Evolutionary conservation across 2,329 filamentous ascomycete species (phyloP).

Genomic region (Metarhizium rileyi): DNA sequence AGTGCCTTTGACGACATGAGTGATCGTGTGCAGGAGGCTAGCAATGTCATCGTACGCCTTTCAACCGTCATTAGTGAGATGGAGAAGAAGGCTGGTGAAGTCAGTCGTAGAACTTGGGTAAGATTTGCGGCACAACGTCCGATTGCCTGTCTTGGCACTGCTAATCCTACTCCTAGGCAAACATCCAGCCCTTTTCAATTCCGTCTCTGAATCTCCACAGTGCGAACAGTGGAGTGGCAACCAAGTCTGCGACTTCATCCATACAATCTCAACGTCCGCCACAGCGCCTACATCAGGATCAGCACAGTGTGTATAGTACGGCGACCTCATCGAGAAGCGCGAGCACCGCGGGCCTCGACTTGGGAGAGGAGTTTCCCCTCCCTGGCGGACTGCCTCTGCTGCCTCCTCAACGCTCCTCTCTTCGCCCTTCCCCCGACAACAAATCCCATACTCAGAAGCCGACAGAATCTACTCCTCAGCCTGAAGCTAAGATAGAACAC

Average conservation of each 20-base stretch:
- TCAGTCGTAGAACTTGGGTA: slow-evolving; percentile 70
- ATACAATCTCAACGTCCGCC: slow-evolving; percentile 1
- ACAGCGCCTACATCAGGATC: not conserved
- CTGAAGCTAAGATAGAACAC: not conserved
- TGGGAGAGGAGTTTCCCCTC: slow-evolving; percentile 14
- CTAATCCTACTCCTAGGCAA: slow-evolving; percentile 7
- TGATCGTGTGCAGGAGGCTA: slow-evolving; percentile 60
- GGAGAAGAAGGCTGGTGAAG: slow-evolving; percentile 72
- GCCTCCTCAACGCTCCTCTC: slow-evolving; percentile 8
- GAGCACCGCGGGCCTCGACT: slow-evolving; percentile 9
- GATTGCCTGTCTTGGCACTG: too few relatives aligned
- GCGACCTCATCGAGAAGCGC: slow-evolving; percentile 7
- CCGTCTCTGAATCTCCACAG: slow-evolving; percentile 5
- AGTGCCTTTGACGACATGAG: slow-evolving; percentile 70
- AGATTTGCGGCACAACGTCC: too few relatives aligned
- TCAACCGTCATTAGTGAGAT: slow-evolving; percentile 75
- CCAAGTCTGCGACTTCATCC: slow-evolving; percentile 6
- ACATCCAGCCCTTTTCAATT: slow-evolving; percentile 12
- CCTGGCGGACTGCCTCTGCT: slow-evolving; percentile 13
- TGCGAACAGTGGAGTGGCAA: not conserved
- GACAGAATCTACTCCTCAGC: not conserved
- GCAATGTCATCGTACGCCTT: slow-evolving; percentile 60
- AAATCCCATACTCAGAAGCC: not conserved
- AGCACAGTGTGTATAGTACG: slow-evolving; percentile 11
- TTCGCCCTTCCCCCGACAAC: not conserved